Base-by-base conservation (phyloP, 83 land plant genomes). In the Picea mariana region DNA sequence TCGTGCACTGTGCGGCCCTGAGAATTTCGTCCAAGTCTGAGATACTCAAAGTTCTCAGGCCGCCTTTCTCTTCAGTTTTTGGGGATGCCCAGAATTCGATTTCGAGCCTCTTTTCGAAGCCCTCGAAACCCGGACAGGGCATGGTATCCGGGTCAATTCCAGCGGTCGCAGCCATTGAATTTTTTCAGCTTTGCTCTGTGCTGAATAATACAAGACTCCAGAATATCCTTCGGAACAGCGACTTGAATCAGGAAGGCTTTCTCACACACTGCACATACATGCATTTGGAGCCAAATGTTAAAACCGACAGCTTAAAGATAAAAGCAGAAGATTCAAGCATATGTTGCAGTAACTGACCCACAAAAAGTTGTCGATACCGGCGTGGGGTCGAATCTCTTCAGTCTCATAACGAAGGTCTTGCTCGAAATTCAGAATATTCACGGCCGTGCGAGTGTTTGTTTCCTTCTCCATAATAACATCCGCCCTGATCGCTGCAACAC, bases 101-200 rank as follows among this genome's bases (percentile, higher is more conserved):
- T 81, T 96, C 99, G 18, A 96, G 87, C 44, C 99, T 85, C 89
- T 96, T 96, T 85, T 96, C 99, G 71, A 94, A 95, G 18, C 99
- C 99, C 82, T 96, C 99, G 77, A 96, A 96, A 34, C 97, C 98
- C 8, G 89, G 82, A 5, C 79, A 80, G 7, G 92, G 90, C 94
- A 89, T 89, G n/a, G 47, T 58, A 1, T 79, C 47, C 2, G 65
- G n/a, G 20, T 67, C 31, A 23, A 23, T 67, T 26, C 26, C 69
- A 67, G 69, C 69, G 21, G 31, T 23, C 23, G 68, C 27, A 12
- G 68, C 68, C 27, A 21, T 66, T 66, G 4, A 6, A 67, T 2
- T 67, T 67, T 58, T 15, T 58, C 40, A 38, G 40, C 40, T 38
- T 38, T 38, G 40, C 40, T 38, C 40, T 3, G 11, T 3, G 60